Evolutionary conservation across 129 eudicot genomes (phyloP), one percentile per base, ranked within the genome.

Genomic region (Centrapalus pauciflorus): DNA sequence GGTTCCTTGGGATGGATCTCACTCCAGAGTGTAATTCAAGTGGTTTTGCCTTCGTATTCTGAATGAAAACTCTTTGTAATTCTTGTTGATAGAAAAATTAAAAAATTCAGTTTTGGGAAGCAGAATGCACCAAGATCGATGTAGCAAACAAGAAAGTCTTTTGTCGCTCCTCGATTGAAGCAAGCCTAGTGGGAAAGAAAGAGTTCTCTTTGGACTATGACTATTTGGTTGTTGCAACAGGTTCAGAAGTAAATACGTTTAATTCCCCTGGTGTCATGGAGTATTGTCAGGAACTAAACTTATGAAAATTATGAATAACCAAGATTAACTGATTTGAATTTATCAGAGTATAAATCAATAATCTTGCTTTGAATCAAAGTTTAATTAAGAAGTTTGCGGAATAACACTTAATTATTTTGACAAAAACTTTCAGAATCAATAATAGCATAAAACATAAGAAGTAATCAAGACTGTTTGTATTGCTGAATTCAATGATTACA

Each of bases 221-320:
- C 60, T 88, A 79, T 70, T 74, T 92, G 76, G 82, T 92, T 40
- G 58, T 92, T 37, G 96, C 98, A 51, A 43, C 91, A 0, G 98
- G 98, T 12, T 87, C 98, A 7, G 82, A 79, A 75, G 95, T 81
- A 16, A 88, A 92, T 76, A 92, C 98, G 14, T 92, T 92, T 68
- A 73, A 85, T 71, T 85, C 91, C 61, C 96, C 98, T 64, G 98
- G 98, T 24, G 98, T 92, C 61, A 14, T 52, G 80, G 96, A 92
- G 71, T 29, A 88, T 64, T 85, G 95, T 77, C 91, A 85, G n/a
- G n/a, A n/a, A n/a, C n/a, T n/a, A n/a, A n/a, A n/a, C n/a, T n/a
- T n/a, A n/a, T n/a, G n/a, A n/a, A n/a, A n/a, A n/a, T n/a, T n/a
- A n/a, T n/a, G n/a, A n/a, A n/a, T n/a, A n/a, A n/a, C n/a, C n/a